Conservation (phyloP, 768 basidiomycete species). For the Boletus reticuloceps region DNA sequence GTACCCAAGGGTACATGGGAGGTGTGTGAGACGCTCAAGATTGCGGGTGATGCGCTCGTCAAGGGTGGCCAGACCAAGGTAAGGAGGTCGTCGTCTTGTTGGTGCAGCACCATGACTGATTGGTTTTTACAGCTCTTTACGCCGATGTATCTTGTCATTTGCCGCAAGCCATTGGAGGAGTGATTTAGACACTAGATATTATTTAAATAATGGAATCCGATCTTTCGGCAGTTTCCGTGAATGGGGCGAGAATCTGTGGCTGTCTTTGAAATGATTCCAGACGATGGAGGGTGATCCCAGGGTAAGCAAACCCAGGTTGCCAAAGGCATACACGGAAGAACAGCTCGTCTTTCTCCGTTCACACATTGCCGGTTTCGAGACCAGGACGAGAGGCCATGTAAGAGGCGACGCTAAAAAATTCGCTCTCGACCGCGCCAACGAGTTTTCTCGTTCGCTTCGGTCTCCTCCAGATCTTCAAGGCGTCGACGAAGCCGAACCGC, state of each 20-base stretch:
- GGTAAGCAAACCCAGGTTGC: conserved; percentile 63
- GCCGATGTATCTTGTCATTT: conserved; percentile 77
- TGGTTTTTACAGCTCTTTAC: conserved; percentile 66
- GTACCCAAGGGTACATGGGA: conserved; percentile 91
- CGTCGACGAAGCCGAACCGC: conserved; percentile 55
- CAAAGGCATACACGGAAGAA: conserved; percentile 63
- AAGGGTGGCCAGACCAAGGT: conserved; percentile 87
- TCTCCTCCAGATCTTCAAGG: conserved; percentile 50
- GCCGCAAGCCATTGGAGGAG: conserved; percentile 45
- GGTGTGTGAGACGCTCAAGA: conserved; percentile 84
- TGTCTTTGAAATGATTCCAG: conserved; percentile 1
- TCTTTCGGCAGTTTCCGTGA: conserved; percentile 23
- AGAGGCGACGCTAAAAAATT: conserved; percentile 71
- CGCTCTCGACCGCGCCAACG: conserved; percentile 57
- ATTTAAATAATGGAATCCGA: conserved; percentile 23
- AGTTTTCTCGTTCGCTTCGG: conserved; percentile 61
- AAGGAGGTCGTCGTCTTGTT: neutral
- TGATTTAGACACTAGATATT: neutral
- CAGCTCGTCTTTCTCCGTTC: conserved; percentile 57
- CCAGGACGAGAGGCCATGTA: conserved; percentile 54
- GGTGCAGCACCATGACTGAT: neutral
- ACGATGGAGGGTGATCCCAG: conserved; percentile 54
- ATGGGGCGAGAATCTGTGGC: neutral
- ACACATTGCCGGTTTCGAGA: conserved; percentile 55
- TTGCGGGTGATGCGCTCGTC: conserved; percentile 77